Evolutionary conservation across 108 stramenopile genomes (phyloP).

Genomic region (Skeletonema grethae): DNA sequence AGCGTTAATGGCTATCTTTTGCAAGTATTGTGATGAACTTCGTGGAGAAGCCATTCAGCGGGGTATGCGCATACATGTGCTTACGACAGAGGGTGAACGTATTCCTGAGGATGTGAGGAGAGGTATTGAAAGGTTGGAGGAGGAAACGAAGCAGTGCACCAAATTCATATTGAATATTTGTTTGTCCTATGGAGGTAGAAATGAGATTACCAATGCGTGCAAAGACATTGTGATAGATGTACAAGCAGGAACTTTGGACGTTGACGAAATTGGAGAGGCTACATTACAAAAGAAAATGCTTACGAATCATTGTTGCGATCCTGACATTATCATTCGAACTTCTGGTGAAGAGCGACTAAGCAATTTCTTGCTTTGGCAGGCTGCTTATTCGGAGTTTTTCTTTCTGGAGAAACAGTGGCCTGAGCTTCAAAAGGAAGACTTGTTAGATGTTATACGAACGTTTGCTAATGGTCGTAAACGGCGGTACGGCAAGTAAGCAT

Average conservation of each 20-base stretch:
- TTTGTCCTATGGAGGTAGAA: conserved; percentile 91
- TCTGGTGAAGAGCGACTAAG: conserved; percentile 93
- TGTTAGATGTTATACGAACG: conserved; percentile 55
- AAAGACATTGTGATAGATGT: conserved; percentile 58
- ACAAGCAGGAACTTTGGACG: conserved; percentile 44
- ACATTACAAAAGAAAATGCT: conserved; percentile 52
- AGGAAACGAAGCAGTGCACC: conserved; percentile 55
- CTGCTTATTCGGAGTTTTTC: conserved; percentile 94
- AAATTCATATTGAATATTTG: conserved; percentile 89
- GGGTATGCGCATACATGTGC: conserved; percentile 76
- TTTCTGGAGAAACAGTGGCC: conserved; percentile 96
- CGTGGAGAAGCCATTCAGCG: conserved; percentile 79
- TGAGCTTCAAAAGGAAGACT: conserved; percentile 68
- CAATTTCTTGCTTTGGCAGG: conserved; percentile 95
- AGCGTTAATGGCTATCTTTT: conserved; percentile 84
- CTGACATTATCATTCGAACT: conserved; percentile 94
- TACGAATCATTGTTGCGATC: conserved; percentile 66
- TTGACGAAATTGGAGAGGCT: conserved; percentile 59
- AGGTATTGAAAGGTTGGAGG: conserved; percentile 59
- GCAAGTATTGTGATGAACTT: conserved; percentile 85
- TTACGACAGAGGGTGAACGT: conserved; percentile 72
- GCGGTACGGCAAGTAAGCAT: conserved; percentile 83
- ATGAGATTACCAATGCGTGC: conserved; percentile 89
- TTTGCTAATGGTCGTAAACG: conserved; percentile 75
- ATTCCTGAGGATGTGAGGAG: conserved; percentile 60